A percentile compares a stretch with the other conserved stretches of the same genome.
Evolutionary conservation across 108 stramenopile genomes (phyloP).

Genomic region (Parietichytrium sp.): DNA sequence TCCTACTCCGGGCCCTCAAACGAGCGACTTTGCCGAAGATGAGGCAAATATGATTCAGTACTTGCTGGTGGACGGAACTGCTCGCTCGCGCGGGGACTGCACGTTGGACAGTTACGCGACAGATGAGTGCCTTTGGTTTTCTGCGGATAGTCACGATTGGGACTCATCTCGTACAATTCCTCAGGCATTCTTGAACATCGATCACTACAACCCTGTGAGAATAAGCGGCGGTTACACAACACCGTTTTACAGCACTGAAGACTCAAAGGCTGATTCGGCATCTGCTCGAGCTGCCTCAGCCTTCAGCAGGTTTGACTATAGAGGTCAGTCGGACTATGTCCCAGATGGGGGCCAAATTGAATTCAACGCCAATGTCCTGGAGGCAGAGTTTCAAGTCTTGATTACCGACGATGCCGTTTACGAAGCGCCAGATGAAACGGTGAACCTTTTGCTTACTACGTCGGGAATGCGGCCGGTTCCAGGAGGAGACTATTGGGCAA

Average conservation of each 20-base stretch:
- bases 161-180: not conserved
- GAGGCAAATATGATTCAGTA: not conserved
- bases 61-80: not conserved
- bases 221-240: too few species aligned
- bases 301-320: not conserved
- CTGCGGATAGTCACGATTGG: not conserved
- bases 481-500: constrained; percentile 60
- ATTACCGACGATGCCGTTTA: constrained; percentile 68
- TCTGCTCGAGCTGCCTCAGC: not conserved
- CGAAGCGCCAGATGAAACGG: constrained; percentile 67
- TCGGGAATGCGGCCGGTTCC: constrained; percentile 71
- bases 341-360: not conserved
- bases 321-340: constrained; percentile 17
- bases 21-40: constrained; percentile 5
- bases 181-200: not conserved
- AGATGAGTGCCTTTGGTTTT: constrained; percentile 6
- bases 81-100: constrained; percentile 17
- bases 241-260: not conserved
- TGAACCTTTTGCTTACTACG: constrained; percentile 59
- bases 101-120: not conserved
- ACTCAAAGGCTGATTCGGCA: not conserved
- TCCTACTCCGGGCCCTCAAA: not conserved
- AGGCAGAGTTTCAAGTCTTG: constrained; percentile 5
- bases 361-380: not conserved
- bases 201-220: too few species aligned